Evolutionary conservation across 2,329 filamentous ascomycete genomes (phyloP), one percentile per base, ranked within the genome.

Genomic region (Talaromyces sp.): DNA sequence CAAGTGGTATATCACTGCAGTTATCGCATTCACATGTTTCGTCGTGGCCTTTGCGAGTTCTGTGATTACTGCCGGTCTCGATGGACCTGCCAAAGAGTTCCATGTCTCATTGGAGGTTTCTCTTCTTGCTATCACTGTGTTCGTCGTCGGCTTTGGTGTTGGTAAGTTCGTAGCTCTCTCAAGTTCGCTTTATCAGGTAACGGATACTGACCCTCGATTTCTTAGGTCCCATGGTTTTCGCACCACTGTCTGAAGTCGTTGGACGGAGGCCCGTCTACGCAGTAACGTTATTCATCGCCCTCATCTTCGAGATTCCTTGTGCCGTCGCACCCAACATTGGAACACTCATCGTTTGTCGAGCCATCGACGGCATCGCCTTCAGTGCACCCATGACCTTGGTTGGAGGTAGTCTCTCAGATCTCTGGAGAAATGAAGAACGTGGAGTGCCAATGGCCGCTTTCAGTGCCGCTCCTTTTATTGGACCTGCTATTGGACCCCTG

Each of bases 371-470:
- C 54, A 91, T 95, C 64, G 90, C 90, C 5, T 94, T 94, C 74
- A 93, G 89, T 11, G 91, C 91, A 0, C 91, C 92, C 1, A 94
- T 96, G 89, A 94, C 91, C 0, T 83, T 95, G 1, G 91, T 93
- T 8, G 92, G 91, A 51, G 92, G 92, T 8, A 94, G 91, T 0
- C 79, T 96, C 5, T 90, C 91, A 11, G 92, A 96, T 79, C 77
- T 95, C n/a, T 96, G 91, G 91, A 87, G 80, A 66, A 91, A 89
- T 60, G 91, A 95, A 74, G 91, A 96, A 78, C 85, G 92, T 62
- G 92, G 91, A 72, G 89, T 95, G 1, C 91, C 92, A 19, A 95
- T 96, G 91, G 91, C 91, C 2, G 90, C 90, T 17, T 96, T 95
- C 76, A 90, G 86, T 13, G 91, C 91, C 2, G 91, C 91, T 0